phyloP scores from a whole-genome alignment of 495 filamentous ascomycete genomes.

The Daldinia loculata region DNA sequence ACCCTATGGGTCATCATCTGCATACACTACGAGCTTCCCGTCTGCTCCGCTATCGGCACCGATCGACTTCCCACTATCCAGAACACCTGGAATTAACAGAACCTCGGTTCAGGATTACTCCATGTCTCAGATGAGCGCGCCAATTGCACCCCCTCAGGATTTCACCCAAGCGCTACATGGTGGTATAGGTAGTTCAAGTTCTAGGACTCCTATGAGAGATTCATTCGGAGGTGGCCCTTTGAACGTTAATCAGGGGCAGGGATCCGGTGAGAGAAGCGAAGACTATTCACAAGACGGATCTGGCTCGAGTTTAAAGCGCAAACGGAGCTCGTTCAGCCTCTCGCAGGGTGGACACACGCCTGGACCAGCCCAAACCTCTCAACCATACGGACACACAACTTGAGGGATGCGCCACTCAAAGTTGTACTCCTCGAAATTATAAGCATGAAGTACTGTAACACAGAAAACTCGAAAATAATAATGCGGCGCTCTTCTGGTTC shows the following conservation, averaged over 20 bases:
- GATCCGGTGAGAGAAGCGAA: constrained; percentile 48
- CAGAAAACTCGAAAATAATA: constrained; percentile 31
- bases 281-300: constrained; percentile 52
- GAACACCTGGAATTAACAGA: constrained; percentile 52
- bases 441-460: constrained; percentile 23
- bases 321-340: constrained; percentile 56
- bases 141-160: constrained; percentile 61
- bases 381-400: constrained; percentile 44
- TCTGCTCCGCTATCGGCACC: constrained; percentile 63
- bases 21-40: constrained; percentile 60
- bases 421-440: background rate
- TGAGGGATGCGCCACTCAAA: constrained; percentile 16
- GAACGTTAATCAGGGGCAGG: constrained; percentile 49
- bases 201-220: constrained; percentile 57
- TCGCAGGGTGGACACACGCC: constrained; percentile 41
- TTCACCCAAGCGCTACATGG: constrained; percentile 61
- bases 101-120: constrained; percentile 58
- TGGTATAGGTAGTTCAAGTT: constrained; percentile 52
- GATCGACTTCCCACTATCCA: constrained; percentile 61
- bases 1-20: constrained; percentile 54
- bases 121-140: constrained; percentile 64
- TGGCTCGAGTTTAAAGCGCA: constrained; percentile 56
- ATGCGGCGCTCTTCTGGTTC: constrained; percentile 31
- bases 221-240: constrained; percentile 53
- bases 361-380: constrained; percentile 38